Conservation (phyloP, 495 filamentous ascomycete genomes). For the Tuber melanosporum region DNA sequence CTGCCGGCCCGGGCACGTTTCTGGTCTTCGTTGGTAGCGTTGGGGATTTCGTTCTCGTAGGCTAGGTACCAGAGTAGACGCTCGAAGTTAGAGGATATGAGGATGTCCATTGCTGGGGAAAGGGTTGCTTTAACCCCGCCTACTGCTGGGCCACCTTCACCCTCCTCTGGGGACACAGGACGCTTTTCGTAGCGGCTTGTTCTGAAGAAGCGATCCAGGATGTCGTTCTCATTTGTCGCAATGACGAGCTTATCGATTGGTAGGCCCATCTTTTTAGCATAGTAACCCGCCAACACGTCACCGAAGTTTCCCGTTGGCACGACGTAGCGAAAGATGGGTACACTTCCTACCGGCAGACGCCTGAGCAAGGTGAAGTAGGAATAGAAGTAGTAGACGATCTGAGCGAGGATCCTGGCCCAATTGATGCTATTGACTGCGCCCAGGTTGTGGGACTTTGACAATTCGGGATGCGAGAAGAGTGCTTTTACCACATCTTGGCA, state of each 20-base stretch:
- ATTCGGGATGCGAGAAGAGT: slow-evolving; percentile 72
- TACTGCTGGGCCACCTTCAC: slow-evolving; percentile 52
- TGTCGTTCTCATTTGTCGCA: slow-evolving; percentile 91
- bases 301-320: slow-evolving; percentile 94
- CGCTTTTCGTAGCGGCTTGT: slow-evolving; percentile 76
- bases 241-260: slow-evolving; percentile 76
- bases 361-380: slow-evolving; percentile 73
- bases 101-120: slow-evolving; percentile 92
- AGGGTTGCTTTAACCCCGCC: slow-evolving; percentile 79
- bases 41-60: slow-evolving; percentile 51
- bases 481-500: slow-evolving; percentile 95
- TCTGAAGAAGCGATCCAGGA: slow-evolving; percentile 76
- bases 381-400: slow-evolving; percentile 88
- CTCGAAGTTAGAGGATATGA: slow-evolving; percentile 94
- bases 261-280: slow-evolving; percentile 83
- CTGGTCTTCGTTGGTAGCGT: slow-evolving; percentile 46
- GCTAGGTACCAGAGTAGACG: slow-evolving; percentile 90
- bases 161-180: slow-evolving; percentile 50
- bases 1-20: slow-evolving; percentile 57
- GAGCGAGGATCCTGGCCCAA: slow-evolving; percentile 82
- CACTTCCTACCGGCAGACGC: slow-evolving; percentile 48
- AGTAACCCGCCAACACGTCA: slow-evolving; percentile 89
- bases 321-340: slow-evolving; percentile 65
- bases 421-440: slow-evolving; percentile 89
- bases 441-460: slow-evolving; percentile 67